Conservation (phyloP, 495 filamentous ascomycete genomes). For the Penicillium cinerascens region DNA sequence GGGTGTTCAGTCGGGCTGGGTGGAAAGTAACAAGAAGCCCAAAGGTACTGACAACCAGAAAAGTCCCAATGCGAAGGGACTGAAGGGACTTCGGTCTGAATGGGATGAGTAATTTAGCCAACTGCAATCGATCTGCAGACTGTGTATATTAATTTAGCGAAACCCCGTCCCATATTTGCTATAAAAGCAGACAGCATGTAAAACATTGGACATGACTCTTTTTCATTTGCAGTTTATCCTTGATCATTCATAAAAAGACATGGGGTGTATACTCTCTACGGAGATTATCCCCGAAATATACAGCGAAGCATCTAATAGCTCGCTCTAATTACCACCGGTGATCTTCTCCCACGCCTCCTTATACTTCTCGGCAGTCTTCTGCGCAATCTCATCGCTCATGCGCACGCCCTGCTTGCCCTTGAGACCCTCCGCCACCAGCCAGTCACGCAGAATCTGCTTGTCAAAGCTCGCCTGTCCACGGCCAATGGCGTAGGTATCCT, state of each 20-base stretch:
- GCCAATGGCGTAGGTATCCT: constrained; percentile 67
- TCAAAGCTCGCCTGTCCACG: constrained; percentile 78
- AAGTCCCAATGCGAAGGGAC: constrained; percentile 30
- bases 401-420: constrained; percentile 66
- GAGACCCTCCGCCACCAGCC: constrained; percentile 68
- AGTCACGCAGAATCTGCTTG: constrained; percentile 89
- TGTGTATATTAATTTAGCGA: constrained; percentile 13
- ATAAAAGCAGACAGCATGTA: not conserved
- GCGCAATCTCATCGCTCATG: constrained; percentile 62
- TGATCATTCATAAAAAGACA: constrained; percentile 6
- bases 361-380: constrained; percentile 63
- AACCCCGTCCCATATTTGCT: not conserved
- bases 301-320: not conserved
- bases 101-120: constrained; percentile 35
- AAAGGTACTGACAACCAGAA: constrained; percentile 4
- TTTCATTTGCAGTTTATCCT: constrained; percentile 2
- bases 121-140: not conserved
- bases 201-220: constrained; percentile 4
- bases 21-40: not conserved
- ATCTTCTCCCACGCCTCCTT: constrained; percentile 66
- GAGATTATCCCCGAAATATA: constrained; percentile 1
- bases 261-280: not conserved
- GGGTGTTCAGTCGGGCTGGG: constrained; percentile 36
- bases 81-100: constrained; percentile 36
- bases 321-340: constrained; percentile 50